These are phyloP conservation scores for Cucumis melo DNA, from an alignment of 306 rosid genomes.

Conservation along the genomic window DNA sequence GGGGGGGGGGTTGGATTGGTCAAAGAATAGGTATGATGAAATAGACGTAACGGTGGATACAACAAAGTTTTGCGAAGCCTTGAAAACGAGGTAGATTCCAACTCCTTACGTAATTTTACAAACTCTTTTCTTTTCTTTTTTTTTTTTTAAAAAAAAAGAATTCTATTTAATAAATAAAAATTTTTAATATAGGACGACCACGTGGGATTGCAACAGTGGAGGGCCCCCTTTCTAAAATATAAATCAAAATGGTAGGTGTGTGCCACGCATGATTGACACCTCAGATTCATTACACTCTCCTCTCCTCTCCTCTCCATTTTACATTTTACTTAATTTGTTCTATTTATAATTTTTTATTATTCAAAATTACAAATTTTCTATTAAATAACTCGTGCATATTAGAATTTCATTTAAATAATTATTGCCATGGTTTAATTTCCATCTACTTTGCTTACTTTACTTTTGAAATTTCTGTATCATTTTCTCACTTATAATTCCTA, in stretches of 20 bases:
- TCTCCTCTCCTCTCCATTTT: not conserved
- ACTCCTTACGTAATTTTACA: not conserved
- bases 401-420: too few relatives aligned
- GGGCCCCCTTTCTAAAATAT: not conserved
- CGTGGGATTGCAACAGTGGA: not conserved
- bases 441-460: too few relatives aligned
- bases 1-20: not conserved
- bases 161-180: too few relatives aligned
- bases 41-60: conserved; percentile 8
- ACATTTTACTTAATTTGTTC: too few relatives aligned
- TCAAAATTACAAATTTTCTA: too few relatives aligned
- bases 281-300: not conserved
- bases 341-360: too few relatives aligned
- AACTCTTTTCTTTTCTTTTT: not conserved
- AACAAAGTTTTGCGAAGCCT: conserved; percentile 9
- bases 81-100: conserved; percentile 1
- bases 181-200: not conserved
- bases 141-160: not conserved
- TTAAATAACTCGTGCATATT: too few relatives aligned
- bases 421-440: too few relatives aligned
- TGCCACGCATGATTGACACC: conserved; percentile 9
- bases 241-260: not conserved
- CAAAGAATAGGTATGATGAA: conserved; percentile 6
- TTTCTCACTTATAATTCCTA: too few relatives aligned
- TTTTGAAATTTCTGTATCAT: too few relatives aligned